These are phyloP conservation scores for Fusarium sp. DNA, from an alignment of 2,329 filamentous ascomycete genomes.

Conservation along the genomic window DNA sequence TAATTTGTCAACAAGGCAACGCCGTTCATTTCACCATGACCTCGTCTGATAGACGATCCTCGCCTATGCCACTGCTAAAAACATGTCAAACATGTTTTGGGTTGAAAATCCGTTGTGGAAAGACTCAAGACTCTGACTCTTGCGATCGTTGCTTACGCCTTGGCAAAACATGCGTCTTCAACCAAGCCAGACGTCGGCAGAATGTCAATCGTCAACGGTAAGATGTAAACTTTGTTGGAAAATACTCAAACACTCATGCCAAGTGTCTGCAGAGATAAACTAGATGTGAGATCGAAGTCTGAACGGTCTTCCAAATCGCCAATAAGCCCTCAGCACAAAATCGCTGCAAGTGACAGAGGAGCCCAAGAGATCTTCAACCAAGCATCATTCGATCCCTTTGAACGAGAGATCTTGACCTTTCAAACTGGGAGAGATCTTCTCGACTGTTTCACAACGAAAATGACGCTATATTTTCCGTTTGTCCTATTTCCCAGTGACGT, in stretches of 20 bases:
- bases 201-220: slow-evolving; percentile 32
- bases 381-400: slow-evolving; percentile 42
- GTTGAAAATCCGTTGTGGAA: slow-evolving; percentile 52
- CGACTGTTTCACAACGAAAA: slow-evolving; percentile 32
- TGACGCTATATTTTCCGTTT: slow-evolving; percentile 50
- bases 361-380: neutral
- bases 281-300: neutral
- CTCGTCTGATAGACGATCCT: neutral
- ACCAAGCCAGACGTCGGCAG: slow-evolving; percentile 46
- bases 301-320: slow-evolving; percentile 28
- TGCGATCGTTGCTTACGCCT: slow-evolving; percentile 53
- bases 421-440: slow-evolving; percentile 37
- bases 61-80: slow-evolving; percentile 29
- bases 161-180: slow-evolving; percentile 51
- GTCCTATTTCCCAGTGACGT: slow-evolving; percentile 40
- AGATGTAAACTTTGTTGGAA: neutral
- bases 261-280: neutral
- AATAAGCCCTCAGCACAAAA: neutral
- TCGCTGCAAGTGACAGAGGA: neutral
- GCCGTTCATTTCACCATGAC: slow-evolving; percentile 10
- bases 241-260: fast-evolving
- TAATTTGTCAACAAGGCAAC: neutral
- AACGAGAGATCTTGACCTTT: slow-evolving; percentile 26
- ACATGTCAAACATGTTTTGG: slow-evolving; percentile 53
- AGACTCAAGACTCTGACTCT: slow-evolving; percentile 48